A percentile compares a stretch with the other conserved stretches of the same genome.
phyloP scores from a whole-genome alignment of 2,329 filamentous ascomycete species.

The Colletotrichum falcatum region DNA sequence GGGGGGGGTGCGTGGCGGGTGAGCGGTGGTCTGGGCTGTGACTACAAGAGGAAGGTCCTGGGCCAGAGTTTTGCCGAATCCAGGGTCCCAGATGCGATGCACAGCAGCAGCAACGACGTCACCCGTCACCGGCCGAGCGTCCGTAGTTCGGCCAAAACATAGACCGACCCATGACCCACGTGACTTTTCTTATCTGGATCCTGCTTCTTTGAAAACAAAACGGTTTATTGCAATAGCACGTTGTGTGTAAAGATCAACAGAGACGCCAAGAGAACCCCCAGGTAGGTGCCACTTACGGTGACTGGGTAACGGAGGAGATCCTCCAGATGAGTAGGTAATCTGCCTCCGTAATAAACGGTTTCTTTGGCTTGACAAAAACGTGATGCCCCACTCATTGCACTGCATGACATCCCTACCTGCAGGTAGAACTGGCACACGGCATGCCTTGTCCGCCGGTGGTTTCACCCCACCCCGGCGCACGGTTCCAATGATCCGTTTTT shows the following conservation, averaged over 20 bases:
- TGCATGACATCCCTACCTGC: too few species aligned
- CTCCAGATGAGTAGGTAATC: too few species aligned
- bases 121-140: background rate
- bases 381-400: too few species aligned
- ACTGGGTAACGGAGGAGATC: too few species aligned
- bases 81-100: conserved; percentile 35
- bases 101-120: conserved; percentile 23
- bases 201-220: too few species aligned
- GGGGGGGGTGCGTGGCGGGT: background rate
- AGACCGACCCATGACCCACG: background rate
- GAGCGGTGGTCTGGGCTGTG: background rate
- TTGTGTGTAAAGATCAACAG: too few species aligned
- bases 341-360: too few species aligned
- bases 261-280: too few species aligned
- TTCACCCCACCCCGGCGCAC: conserved; percentile 21
- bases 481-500: background rate
- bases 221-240: too few species aligned
- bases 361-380: too few species aligned
- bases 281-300: too few species aligned
- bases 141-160: background rate
- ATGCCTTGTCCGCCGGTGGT: background rate
- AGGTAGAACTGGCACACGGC: background rate
- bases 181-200: background rate
- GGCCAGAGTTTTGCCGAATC: conserved; percentile 38
- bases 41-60: background rate